Base-by-base conservation (phyloP, 495 filamentous ascomycete genomes). In the Hypoxylon rickii region DNA sequence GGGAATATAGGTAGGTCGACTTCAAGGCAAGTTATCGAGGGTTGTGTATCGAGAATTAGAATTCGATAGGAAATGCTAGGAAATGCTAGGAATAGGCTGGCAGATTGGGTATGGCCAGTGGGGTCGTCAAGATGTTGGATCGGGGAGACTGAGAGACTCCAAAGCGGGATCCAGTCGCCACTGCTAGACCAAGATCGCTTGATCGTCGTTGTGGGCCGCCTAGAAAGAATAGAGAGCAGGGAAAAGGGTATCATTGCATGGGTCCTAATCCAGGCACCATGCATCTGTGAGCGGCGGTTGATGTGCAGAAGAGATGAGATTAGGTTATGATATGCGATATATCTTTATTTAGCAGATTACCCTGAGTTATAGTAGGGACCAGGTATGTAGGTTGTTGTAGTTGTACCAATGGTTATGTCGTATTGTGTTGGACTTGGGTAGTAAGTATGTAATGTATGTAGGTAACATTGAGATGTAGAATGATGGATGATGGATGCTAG, bases 281-380 rank as follows among this genome's bases (percentile, higher is more conserved):
- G 31, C 24, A 10, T 7, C 7, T 6, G 12, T 7, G 5, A 34
- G 26, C 18, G 10, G 10, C 33, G 45, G n/a, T 38, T 38, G 20
- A 48, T 48, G n/a, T 34, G 21, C 20, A 31, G 15, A 7, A 40
- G 29, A 29, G 34, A 40, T 18, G 26, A 41, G 10, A 32, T 32
- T 26, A 41, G 16, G 11, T 42, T 18, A 10, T 38, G 13, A 38
- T 10, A 38, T 16, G 13, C 15, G 13, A 24, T 10, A 51, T 51
- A 26, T 37, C 37, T 44, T 49, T 43, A 48, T 55, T 55, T 55
- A 55, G 52, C 19, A 55, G n/a, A n/a, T n/a, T n/a, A n/a, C n/a
- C n/a, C n/a, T n/a, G n/a, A n/a, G n/a, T n/a, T n/a, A n/a, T n/a
- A n/a, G n/a, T n/a, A n/a, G n/a, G n/a, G n/a, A n/a, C n/a, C n/a